phyloP scores from a whole-genome alignment of 306 rosid genomes.

The Fragaria vesca region DNA sequence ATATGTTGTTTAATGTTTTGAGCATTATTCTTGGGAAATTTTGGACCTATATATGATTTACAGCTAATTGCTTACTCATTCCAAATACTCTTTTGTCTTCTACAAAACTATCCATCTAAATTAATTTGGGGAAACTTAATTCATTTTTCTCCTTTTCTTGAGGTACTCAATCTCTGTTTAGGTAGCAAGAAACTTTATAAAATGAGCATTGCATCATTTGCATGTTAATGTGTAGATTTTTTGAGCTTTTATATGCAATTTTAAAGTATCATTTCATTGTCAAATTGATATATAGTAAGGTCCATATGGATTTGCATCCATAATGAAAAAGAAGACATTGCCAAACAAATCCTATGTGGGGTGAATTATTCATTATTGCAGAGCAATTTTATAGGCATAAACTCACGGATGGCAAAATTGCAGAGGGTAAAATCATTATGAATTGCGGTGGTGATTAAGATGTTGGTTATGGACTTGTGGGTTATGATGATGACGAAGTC shows the following conservation, averaged over 20 bases:
- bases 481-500: background rate
- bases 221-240: background rate
- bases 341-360: background rate
- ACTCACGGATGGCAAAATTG: constrained; percentile 9
- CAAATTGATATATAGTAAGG: background rate
- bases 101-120: background rate
- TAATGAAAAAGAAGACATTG: background rate
- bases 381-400: background rate
- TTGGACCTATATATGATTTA: background rate
- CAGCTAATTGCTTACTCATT: background rate
- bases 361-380: background rate
- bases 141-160: background rate
- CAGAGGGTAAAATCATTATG: constrained; percentile 13
- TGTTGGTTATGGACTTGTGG: background rate
- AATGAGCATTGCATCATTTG: background rate
- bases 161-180: background rate
- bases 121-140: background rate
- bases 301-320: constrained; percentile 1
- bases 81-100: background rate
- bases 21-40: background rate
- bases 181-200: background rate
- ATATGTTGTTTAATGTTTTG: constrained; percentile 1
- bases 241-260: background rate
- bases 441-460: background rate
- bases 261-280: background rate